Conservation (phyloP, 2,329 filamentous ascomycete species). For the Massarina eburnea region DNA sequence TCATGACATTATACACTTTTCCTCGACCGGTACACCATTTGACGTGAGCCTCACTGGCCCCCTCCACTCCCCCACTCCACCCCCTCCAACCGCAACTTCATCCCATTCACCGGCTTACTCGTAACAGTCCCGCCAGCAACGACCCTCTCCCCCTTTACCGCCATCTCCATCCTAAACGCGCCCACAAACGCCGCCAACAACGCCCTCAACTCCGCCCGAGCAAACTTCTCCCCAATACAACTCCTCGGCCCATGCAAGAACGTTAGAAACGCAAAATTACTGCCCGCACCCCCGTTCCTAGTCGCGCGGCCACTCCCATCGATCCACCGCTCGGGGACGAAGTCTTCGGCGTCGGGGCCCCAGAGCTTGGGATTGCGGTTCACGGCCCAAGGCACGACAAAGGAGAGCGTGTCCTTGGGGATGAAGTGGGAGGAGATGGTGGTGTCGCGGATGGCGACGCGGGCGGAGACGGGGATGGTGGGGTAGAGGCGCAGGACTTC, state of each 20-base stretch:
- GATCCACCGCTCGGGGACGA: slow-evolving; percentile 51
- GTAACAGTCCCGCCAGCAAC: slow-evolving; percentile 39
- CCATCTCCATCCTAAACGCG: slow-evolving; percentile 38
- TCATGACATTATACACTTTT: no score
- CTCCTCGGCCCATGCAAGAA: slow-evolving; percentile 48
- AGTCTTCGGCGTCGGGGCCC: slow-evolving; percentile 45
- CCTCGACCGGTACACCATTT: no score
- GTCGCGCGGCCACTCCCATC: slow-evolving; percentile 43
- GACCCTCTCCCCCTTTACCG: slow-evolving; percentile 31
- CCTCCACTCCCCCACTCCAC: slow-evolving; percentile 19
- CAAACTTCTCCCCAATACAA: slow-evolving; percentile 44
- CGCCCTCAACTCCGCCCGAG: slow-evolving; percentile 39
- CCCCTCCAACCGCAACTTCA: slow-evolving; percentile 36
- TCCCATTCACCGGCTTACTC: slow-evolving; percentile 42
- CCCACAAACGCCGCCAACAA: slow-evolving; percentile 40
- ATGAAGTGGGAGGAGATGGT: slow-evolving; percentile 37
- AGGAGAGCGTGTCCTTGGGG: slow-evolving; percentile 42
- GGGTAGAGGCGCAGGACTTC: slow-evolving; percentile 45
- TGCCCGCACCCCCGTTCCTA: slow-evolving; percentile 41
- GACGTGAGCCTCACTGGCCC: background rate
- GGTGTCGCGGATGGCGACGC: slow-evolving; percentile 36
- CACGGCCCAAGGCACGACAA: slow-evolving; percentile 46
- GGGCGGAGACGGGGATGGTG: slow-evolving; percentile 39
- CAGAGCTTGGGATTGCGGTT: slow-evolving; percentile 48
- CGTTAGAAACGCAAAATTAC: slow-evolving; percentile 46